Conservation (phyloP, 2,329 filamentous ascomycete species). For the Aureobasidium sp. region DNA sequence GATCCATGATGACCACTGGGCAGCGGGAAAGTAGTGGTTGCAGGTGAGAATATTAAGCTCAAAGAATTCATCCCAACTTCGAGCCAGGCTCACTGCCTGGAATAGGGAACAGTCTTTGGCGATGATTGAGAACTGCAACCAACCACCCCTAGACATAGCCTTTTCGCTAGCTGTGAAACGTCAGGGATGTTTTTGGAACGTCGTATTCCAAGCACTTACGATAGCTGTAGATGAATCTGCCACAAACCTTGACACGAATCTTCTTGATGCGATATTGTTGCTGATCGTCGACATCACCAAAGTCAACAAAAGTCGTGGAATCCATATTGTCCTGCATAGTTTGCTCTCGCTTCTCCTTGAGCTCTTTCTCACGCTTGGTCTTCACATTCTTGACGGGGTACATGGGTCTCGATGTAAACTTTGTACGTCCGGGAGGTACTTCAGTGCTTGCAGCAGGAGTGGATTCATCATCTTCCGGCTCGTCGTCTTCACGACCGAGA, state of each 20-base stretch:
- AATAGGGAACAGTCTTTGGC: constrained; percentile 40
- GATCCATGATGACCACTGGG: constrained; percentile 37
- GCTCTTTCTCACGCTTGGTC: constrained; percentile 27
- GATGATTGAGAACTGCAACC: constrained; percentile 44
- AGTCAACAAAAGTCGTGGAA: constrained; percentile 24
- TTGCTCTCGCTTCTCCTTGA: constrained; percentile 14
- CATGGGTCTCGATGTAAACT: constrained; percentile 9
- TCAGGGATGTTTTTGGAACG: background rate
- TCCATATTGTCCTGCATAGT: constrained; percentile 9
- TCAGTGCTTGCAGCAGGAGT: background rate
- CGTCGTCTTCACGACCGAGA: constrained; percentile 33
- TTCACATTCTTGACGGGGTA: constrained; percentile 6
- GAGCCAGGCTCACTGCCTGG: constrained; percentile 39
- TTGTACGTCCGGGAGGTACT: constrained; percentile 1
- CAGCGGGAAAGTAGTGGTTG: constrained; percentile 40
- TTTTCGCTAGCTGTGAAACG: constrained; percentile 27
- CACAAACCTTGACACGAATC: constrained; percentile 40
- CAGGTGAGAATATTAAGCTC: constrained; percentile 38
- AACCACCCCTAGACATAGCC: constrained; percentile 37
- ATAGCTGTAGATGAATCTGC: constrained; percentile 44
- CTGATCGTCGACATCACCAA: constrained; percentile 30
- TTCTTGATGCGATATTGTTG: constrained; percentile 28
- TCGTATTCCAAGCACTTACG: constrained; percentile 19
- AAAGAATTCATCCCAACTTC: constrained; percentile 44
- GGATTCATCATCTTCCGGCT: constrained; percentile 24